A percentile compares a stretch with the other conserved stretches of the same genome.
phyloP scores from a whole-genome alignment of 257 asterid species.

The Gentiana dahurica region DNA sequence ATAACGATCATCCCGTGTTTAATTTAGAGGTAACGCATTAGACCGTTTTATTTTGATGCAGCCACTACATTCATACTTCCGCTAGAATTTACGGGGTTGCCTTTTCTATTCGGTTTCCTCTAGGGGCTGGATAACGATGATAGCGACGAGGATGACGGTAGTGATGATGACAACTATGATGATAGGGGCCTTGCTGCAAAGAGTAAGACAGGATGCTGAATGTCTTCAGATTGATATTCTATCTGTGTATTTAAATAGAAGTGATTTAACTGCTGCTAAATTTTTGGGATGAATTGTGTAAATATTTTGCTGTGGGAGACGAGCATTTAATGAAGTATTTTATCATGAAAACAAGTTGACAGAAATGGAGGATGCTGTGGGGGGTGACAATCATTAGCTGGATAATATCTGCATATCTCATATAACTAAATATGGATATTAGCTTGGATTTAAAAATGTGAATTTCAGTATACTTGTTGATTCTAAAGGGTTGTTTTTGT shows the following conservation, averaged over 20 bases:
- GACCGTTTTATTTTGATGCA: not conserved
- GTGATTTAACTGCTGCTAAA: not conserved
- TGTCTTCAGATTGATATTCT: constrained; percentile 4
- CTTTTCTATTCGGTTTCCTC: not conserved
- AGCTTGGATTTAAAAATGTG: not conserved
- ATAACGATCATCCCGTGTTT: constrained; percentile 61
- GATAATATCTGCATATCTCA: no score
- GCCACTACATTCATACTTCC: no score
- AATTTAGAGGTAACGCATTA: constrained; percentile 48
- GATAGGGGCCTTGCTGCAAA: constrained; percentile 67
- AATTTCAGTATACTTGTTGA: not conserved
- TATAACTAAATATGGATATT: no score
- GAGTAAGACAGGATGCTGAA: constrained; percentile 35
- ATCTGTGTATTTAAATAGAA: no score
- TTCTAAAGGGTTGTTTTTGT: no score
- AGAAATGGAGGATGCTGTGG: no score
- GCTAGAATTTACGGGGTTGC: no score
- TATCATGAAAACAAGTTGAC: not conserved
- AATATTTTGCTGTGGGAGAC: not conserved
- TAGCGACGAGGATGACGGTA: constrained; percentile 20
- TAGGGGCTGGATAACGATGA: constrained; percentile 20
- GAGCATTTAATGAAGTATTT: no score
- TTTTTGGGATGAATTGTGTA: not conserved
- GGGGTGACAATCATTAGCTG: no score
- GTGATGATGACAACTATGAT: constrained; percentile 13